Percentiles rank a stretch among this genome's conserved stretches.
phyloP scores from a whole-genome alignment of 1,284 basidiomycete genomes.

The Boletellus dicymbophilus region DNA sequence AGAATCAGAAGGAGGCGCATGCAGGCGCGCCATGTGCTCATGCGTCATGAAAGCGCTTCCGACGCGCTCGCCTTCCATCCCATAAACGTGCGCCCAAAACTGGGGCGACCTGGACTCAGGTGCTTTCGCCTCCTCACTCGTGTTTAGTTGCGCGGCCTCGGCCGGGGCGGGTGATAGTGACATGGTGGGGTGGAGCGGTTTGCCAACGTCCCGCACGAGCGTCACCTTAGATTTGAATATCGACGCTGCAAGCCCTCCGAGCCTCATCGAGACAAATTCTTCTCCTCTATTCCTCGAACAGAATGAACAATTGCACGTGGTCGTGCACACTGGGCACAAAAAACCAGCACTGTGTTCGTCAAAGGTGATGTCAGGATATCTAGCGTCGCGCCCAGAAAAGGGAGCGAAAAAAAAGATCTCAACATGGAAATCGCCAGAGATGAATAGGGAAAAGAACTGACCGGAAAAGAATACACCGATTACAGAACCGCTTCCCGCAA shows the following conservation, averaged over 20 bases:
- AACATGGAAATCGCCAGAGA: slow-evolving; percentile 8
- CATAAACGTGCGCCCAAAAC: slow-evolving; percentile 38
- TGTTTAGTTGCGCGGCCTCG: neutral
- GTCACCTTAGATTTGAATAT: slow-evolving; percentile 26
- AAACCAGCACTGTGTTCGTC: slow-evolving; percentile 26
- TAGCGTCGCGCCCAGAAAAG: neutral
- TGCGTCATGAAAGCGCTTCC: slow-evolving; percentile 28
- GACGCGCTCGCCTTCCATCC: slow-evolving; percentile 28
- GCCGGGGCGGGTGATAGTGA: too few relatives aligned
- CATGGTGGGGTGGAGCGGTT: neutral
- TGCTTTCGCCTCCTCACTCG: neutral
- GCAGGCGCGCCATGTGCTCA: too few relatives aligned
- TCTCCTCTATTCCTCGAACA: slow-evolving; percentile 30
- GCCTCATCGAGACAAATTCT: slow-evolving; percentile 32
- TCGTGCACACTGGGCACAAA: slow-evolving; percentile 31
- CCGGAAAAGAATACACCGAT: slow-evolving; percentile 29
- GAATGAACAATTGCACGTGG: slow-evolving; percentile 31
- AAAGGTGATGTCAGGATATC: slow-evolving; percentile 34
- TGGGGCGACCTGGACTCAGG: neutral
- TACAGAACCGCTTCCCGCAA: slow-evolving; percentile 32
- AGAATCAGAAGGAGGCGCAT: too few relatives aligned
- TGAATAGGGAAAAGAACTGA: slow-evolving; percentile 13
- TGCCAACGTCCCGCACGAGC: slow-evolving; percentile 21
- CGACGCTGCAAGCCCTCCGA: slow-evolving; percentile 24
- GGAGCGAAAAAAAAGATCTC: neutral